Conservation (phyloP, 2,329 filamentous ascomycete species). For the Colletotrichum noveboracense region DNA sequence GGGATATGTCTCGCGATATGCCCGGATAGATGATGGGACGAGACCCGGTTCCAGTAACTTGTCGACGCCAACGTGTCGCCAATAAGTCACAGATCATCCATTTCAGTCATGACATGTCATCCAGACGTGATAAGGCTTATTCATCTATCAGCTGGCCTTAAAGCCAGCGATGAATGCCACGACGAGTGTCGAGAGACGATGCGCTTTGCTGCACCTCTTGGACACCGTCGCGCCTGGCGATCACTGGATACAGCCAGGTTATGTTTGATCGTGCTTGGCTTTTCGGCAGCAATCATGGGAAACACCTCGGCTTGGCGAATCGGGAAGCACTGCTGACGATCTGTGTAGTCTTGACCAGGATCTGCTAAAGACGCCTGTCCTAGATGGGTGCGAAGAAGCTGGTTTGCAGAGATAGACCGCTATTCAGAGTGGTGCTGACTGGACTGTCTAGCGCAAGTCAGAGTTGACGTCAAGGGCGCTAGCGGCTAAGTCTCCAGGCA, state of each 20-base stretch:
- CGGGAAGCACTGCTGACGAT: not conserved
- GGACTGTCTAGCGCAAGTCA: not conserved
- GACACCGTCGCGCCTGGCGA: not conserved
- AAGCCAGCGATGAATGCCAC: not conserved
- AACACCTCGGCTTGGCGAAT: not conserved
- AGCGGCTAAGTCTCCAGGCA: conserved; percentile 3
- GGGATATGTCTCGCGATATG: not conserved
- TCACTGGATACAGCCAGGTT: not conserved
- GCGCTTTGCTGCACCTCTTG: not conserved
- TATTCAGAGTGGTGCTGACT: not conserved
- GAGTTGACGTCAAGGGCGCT: not conserved
- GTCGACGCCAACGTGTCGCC: not conserved
- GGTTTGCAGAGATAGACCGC: not conserved
- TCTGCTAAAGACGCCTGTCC: not conserved
- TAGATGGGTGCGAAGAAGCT: not conserved
- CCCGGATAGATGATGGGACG: not conserved
- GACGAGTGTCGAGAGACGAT: not conserved
- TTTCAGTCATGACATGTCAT: not conserved
- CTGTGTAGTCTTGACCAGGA: not conserved
- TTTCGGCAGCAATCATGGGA: not conserved
- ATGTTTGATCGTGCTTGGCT: not conserved
- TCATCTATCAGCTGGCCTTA: not conserved
- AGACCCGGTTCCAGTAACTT: not conserved
- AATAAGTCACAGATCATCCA: not conserved
- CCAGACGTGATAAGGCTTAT: not conserved